Percentiles rank a stretch among this genome's conserved stretches.
phyloP scores from a whole-genome alignment of 768 basidiomycete genomes.

The Kwoniella mangroviensis region DNA sequence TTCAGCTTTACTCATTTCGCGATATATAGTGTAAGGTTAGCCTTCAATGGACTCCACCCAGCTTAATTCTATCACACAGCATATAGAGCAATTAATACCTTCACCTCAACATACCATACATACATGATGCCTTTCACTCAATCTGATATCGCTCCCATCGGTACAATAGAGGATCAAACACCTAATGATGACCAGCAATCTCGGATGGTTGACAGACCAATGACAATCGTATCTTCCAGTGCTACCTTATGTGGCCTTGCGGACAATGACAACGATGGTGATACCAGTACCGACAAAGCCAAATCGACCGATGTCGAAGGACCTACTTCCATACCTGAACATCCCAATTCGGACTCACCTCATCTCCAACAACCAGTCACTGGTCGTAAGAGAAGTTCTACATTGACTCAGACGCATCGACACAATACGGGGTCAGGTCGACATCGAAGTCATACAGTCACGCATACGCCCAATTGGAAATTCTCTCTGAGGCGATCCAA shows the following conservation, averaged over 20 bases:
- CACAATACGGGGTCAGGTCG: background rate
- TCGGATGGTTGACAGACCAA: background rate
- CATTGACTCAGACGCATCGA: background rate
- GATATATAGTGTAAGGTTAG: no score
- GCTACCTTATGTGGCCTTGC: background rate
- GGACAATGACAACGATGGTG: background rate
- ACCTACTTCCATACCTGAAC: background rate
- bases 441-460: conserved; percentile 6
- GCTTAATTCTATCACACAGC: background rate
- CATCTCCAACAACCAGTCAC: background rate
- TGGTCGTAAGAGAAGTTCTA: background rate
- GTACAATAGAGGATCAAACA: background rate
- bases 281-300: background rate
- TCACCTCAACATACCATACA: conserved; percentile 9
- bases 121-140: conserved; percentile 2
- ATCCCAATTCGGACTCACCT: background rate
- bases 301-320: no score
- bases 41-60: background rate
- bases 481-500: background rate
- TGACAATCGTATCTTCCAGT: background rate
- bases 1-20: no score
- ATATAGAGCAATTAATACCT: background rate
- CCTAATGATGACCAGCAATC: background rate
- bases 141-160: background rate
- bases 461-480: background rate